Base-by-base conservation (phyloP, 306 rosid species). In the Canavalia ensiformis region DNA sequence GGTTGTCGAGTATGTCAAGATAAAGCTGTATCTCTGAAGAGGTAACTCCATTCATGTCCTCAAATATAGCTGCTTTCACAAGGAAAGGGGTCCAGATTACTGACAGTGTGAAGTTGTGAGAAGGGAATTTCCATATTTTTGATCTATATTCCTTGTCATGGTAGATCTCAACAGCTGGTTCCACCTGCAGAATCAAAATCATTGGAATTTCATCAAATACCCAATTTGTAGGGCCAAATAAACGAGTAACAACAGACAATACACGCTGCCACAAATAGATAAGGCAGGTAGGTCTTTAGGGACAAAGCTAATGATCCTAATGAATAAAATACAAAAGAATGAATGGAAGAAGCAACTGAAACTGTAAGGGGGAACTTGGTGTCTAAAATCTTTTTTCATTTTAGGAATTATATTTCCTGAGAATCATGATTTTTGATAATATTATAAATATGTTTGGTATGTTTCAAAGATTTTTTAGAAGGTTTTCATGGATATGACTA, bases 81-180 rank as follows among this genome's bases (percentile, higher is more conserved):
- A 95, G 98, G 68, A 95, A 93, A 4, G 99, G 99, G 52, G 92
- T 84, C 99, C 99, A 95, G 35, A 93, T 84, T 44, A 91, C 95
- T 1, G 95, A 88, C 67, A 95, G 86, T 3, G 99, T 91, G 86
- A 91, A 88, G 88, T 93, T 95, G 83, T 90, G 88, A 77, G 97
- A 80, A 8, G 84, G 91, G 47, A 93, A 95, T 71, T 49, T 84
- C 98, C 99, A 95, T 84, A 68, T 86, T 83, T 90, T 95, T 68
- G 97, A 93, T 82, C 88, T 91, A 81, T 91, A 91, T 52, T 91
- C 97, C 81, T 91, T 84, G 71, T 95, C 99, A 54, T 93, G 97
- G 92, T 91, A 95, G 11, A 88, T 85, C 83, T 93, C 98, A 79
- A 88, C 82, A 31, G 92, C 91, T 79, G 73, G 82, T 84, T 93